Conservation (phyloP, 495 filamentous ascomycete genomes). For the Tuber melanosporum region DNA sequence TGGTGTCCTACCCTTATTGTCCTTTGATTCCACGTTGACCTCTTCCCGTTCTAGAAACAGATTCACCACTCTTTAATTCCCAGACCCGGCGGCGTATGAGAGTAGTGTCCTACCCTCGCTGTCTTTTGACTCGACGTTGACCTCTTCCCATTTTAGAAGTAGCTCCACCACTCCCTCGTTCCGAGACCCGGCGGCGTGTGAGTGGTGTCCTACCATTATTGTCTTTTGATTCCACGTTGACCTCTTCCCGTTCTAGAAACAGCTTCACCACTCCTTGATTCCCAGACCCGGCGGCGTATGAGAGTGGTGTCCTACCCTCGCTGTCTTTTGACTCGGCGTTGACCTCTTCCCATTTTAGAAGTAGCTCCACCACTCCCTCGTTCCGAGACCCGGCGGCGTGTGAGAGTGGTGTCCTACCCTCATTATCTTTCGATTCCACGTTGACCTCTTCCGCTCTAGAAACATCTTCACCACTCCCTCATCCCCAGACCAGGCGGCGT, state of each 20-base stretch:
- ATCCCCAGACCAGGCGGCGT: not conserved
- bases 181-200: conserved; percentile 2
- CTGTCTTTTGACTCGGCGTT: conserved; percentile 13
- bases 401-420: conserved; percentile 42
- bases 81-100: conserved; percentile 37
- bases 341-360: conserved; percentile 9
- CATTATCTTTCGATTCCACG: conserved; percentile 10
- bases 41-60: conserved; percentile 32
- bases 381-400: conserved; percentile 44
- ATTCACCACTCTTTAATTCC: conserved; percentile 28
- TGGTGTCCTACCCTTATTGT: conserved; percentile 40
- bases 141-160: conserved; percentile 4
- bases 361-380: conserved; percentile 37
- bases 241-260: conserved; percentile 27
- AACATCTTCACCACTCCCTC: conserved; percentile 38
- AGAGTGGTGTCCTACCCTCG: conserved; percentile 16
- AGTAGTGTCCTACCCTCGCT: conserved; percentile 34
- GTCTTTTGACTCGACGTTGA: conserved; percentile 12
- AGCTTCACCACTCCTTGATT: conserved; percentile 37
- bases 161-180: conserved; percentile 35
- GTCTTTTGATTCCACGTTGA: conserved; percentile 5
- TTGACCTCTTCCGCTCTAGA: conserved; percentile 7
- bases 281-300: conserved; percentile 35
- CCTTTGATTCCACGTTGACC: conserved; percentile 18
- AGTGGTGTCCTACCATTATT: not conserved